Base-by-base conservation (phyloP, 2,329 filamentous ascomycete genomes). In the Aspergillus sp. region DNA sequence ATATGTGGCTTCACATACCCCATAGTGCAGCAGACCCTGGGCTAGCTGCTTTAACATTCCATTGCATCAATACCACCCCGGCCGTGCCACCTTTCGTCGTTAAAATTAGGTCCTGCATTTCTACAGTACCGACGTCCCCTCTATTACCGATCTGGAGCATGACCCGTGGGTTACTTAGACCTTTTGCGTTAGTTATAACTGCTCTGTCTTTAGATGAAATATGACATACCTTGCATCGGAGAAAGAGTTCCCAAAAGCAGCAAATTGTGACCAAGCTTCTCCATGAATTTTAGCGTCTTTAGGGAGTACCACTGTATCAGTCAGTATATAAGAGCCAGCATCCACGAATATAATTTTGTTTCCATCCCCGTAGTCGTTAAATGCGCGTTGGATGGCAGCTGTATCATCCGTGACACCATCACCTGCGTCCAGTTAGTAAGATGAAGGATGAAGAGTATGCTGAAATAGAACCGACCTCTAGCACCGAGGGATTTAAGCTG, bases 321-420 rank as follows among this genome's bases (percentile, higher is more conserved):
- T 73, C 14, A 81, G 72, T 8, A 78, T 64, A 59, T 82, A 86
- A 17, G 80, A 71, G 44, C 84, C 84, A 58, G 78, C 76, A 66
- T 84, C 82, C 57, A 86, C 75, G 70, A 80, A 86, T 11, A 84
- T 71, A 44, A 86, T 73, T 61, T 81, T 79, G 12, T 72, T 68
- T 6, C 76, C 76, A 8, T 68, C 66, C 2, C 63, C 52, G 12
- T 63, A 56, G 6, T 71, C 24, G 40, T 56, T 43, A 14, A 52
- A 56, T n/a, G 35, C 52, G 24, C 33, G 37, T 50, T 56, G 54
- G n/a, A 59, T 35, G 2, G 57, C 57, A 9, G 43, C 52, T 2
- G 57, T 52, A 27, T 56, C 52, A 39, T 59, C 57, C 19, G 52
- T 52, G 3, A 45, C 49, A 4, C 54, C 54, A n/a, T 56, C 54